Evolutionary conservation across 148 eudicot genomes (phyloP).

Genomic region (Rhododendron ovatum): DNA sequence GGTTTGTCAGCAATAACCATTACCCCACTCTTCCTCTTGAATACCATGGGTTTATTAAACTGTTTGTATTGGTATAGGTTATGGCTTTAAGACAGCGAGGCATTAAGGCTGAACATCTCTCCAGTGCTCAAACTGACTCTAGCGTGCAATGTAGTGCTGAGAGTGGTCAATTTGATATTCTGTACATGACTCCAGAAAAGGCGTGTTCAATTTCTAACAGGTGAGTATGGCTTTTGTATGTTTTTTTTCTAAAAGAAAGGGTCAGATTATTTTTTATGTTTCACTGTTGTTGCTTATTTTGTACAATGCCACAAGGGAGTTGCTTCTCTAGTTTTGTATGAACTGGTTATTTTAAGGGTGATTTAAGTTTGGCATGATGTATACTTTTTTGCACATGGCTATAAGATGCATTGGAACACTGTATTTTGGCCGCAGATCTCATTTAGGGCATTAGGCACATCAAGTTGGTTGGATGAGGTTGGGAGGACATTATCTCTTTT

Average conservation of each 20-base stretch:
- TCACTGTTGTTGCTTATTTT: background rate
- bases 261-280: background rate
- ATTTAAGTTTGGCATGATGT: background rate
- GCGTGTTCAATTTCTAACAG: conserved; percentile 48
- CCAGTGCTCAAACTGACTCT: conserved; percentile 56
- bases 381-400: background rate
- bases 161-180: conserved; percentile 55
- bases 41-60: background rate
- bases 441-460: background rate
- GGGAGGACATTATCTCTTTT: background rate
- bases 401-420: background rate
- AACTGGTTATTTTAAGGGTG: background rate
- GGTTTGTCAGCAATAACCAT: conserved; percentile 30
- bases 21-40: background rate
- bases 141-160: conserved; percentile 56
- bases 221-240: background rate
- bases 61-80: conserved; percentile 36
- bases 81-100: conserved; percentile 82
- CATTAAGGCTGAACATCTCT: conserved; percentile 63
- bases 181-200: conserved; percentile 86
- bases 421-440: background rate
- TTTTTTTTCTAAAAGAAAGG: background rate
- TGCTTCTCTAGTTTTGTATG: background rate
- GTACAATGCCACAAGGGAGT: background rate
- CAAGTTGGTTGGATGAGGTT: background rate